Base-by-base conservation (phyloP, 2,329 filamentous ascomycete species). In the Pseudogymnoascus pannorum region DNA sequence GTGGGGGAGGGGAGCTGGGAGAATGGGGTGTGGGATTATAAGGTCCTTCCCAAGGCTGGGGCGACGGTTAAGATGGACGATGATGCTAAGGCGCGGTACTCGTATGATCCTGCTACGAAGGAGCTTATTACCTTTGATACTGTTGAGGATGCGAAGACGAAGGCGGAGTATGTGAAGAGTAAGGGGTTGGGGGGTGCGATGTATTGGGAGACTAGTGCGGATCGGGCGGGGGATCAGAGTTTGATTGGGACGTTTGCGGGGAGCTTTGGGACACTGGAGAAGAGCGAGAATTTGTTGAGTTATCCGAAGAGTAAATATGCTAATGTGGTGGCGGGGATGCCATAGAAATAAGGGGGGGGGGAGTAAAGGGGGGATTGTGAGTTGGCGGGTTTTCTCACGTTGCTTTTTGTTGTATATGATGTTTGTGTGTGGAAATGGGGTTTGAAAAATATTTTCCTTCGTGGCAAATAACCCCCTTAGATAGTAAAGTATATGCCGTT, bases 201-300 rank as follows among this genome's bases (percentile, higher is more conserved):
- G 88, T 94, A 89, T 82, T 94, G 89, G 90, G 89, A 93, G 72
- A 85, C 83, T 20, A 89, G 85, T 63, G 84, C 80, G 12, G 91
- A 94, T 71, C 80, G 80, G 68, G 77, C 68, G 2, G 83, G 80
- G n/a, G 74, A 73, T 6, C 79, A 81, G 3, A 89, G 85, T 65
- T 74, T 93, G 67, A 86, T 88, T 63, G 70, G 72, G 29, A 79
- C 78, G 8, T 71, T 72, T 57, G 77, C 75, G 58, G 70, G 72
- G n/a, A 70, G 68, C 1, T 72, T 78, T 14, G 73, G 75, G 8
- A 67, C 72, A 2, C 69, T 82, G 7, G 79, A 83, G 57, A 71
- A 72, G 20, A 74, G 71, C 4, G 66, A 76, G 63, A 85, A 85
- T 68, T 69, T 75, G 64, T 72, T 85, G 51, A 72, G 68, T 64